Evolutionary conservation across 352 stramenopile species (phyloP), one percentile per base, ranked within the genome.

Genomic region (Pilasporangium apinafurcum): DNA sequence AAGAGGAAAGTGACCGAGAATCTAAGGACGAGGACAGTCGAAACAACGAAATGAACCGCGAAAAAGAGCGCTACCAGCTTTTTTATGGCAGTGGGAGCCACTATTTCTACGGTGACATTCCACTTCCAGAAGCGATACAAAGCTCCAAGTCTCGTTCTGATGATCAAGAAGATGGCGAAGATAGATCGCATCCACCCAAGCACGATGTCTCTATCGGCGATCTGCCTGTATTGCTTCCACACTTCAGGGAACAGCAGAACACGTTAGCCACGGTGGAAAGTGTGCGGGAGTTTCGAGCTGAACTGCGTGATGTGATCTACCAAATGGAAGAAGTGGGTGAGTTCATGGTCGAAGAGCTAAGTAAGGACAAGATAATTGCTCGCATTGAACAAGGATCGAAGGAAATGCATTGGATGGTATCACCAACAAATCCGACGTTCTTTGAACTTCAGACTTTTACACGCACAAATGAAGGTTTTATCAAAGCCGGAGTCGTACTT

Each of bases 331-430:
- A 86, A 41, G 74, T 84, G 1, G 74, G 68, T 5, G 65, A 68
- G 56, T 86, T 86, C 39, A 55, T 84, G 45, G 68, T 84, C 5
- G 70, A 86, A 33, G 70, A 86, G 35, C 42, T 86, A n/a, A 63
- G 62, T 16, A 86, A 84, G 37, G 60, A 69, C 16, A 81, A 74
- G 33, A 62, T 69, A 7, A 58, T 65, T 4, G 41, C 51, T n/a
- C 67, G 68, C 28, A 68, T 86, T 13, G 62, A 76, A 12, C 51
- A 67, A 24, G 70, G 53, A 12, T 28, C 68, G 1, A 48, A 35
- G 14, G 68, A 79, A 43, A 56, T 84, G 7, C 65, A 74, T 21
- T 86, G 74, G 74, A 65, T 84, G 25, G 51, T 61, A 12, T 61
- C 62, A 22, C 36, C 50, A 0, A 37, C 62, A 13, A 77, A 72